Evolutionary conservation across 2,329 filamentous ascomycete genomes (phyloP).

Genomic region (Bipolaris gigantea): DNA sequence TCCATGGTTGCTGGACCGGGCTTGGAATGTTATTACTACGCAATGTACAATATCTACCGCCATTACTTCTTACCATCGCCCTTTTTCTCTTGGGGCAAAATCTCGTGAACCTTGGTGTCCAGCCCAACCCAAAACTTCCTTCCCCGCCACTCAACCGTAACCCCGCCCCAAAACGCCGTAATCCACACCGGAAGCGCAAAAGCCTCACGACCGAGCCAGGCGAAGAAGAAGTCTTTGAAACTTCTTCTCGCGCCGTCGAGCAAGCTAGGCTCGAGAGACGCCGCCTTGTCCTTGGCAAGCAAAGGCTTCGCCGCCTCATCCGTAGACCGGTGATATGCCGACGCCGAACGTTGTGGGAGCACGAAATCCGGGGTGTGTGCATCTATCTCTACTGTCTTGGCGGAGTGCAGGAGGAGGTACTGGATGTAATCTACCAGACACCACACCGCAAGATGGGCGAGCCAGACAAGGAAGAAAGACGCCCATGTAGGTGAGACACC

Average conservation of each 20-base stretch:
- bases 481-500: slow-evolving; percentile 67
- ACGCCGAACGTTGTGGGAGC: slow-evolving; percentile 44
- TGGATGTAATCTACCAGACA: slow-evolving; percentile 72
- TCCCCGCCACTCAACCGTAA: slow-evolving; percentile 85
- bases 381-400: slow-evolving; percentile 69
- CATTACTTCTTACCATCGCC: slow-evolving; percentile 2
- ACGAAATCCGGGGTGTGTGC: slow-evolving; percentile 76
- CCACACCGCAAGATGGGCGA: slow-evolving; percentile 68
- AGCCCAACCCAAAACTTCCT: slow-evolving; percentile 77
- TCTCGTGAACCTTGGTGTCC: slow-evolving; percentile 77
- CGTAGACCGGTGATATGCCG: slow-evolving; percentile 38
- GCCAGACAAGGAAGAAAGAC: slow-evolving; percentile 67
- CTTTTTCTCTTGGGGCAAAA: slow-evolving; percentile 33
- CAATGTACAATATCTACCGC: not conserved
- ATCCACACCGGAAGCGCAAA: slow-evolving; percentile 88
- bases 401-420: slow-evolving; percentile 74
- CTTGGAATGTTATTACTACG: not conserved
- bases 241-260: slow-evolving; percentile 52
- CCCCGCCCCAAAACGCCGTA: slow-evolving; percentile 85
- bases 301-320: slow-evolving; percentile 25
- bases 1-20: too few relatives aligned
- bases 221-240: slow-evolving; percentile 71
- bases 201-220: slow-evolving; percentile 83
- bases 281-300: slow-evolving; percentile 16
- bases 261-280: slow-evolving; percentile 14